Conservation (phyloP, 495 filamentous ascomycete genomes). For the Penicillium subrubescens region DNA sequence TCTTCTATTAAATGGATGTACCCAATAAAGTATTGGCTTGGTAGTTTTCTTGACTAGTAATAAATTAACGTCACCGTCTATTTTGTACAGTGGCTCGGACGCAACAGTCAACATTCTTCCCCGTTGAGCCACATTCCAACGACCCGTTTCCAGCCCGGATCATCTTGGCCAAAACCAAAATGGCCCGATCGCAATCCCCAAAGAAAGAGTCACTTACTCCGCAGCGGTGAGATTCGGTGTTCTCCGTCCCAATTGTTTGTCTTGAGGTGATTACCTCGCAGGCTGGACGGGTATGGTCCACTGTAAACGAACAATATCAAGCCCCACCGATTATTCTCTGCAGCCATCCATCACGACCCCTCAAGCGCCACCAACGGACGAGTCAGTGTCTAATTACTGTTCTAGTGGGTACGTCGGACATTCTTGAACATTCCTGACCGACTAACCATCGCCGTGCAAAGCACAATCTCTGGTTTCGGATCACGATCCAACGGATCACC, state of each 20-base stretch:
- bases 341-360: background rate
- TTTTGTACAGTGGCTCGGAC: background rate
- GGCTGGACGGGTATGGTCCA: no score
- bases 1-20: no score
- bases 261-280: background rate
- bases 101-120: slow-evolving; percentile 1
- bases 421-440: background rate
- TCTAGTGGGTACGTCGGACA: no score
- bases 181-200: background rate
- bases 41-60: no score
- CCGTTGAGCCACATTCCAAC: background rate
- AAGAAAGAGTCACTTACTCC: background rate
- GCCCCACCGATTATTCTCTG: background rate
- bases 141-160: background rate
- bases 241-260: background rate
- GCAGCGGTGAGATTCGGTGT: background rate
- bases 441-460: no score
- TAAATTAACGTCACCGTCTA: no score
- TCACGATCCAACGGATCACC: slow-evolving; percentile 8
- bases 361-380: background rate
- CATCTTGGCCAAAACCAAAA: background rate
- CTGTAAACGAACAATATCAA: background rate
- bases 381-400: background rate
- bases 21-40: no score
- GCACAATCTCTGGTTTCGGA: slow-evolving; percentile 2